A percentile compares a stretch with the other conserved stretches of the same genome.
phyloP scores from a whole-genome alignment of 495 filamentous ascomycete genomes.

The Penicillium salamii region DNA sequence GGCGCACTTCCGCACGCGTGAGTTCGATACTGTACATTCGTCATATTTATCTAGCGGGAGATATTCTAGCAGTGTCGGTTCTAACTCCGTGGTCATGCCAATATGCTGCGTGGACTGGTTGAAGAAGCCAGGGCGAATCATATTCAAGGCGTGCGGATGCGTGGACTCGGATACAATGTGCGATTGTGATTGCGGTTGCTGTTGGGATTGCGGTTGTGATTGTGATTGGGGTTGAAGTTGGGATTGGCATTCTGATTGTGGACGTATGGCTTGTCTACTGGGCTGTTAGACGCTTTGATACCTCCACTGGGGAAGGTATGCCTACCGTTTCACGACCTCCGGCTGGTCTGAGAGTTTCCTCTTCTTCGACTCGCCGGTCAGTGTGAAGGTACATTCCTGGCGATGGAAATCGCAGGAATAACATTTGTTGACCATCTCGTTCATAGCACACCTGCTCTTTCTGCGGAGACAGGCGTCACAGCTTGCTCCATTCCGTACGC shows the following conservation, averaged over 20 bases:
- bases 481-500: slow-evolving; percentile 49
- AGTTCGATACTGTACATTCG: slow-evolving; percentile 35
- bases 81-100: slow-evolving; percentile 52
- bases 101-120: slow-evolving; percentile 50
- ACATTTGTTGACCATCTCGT: slow-evolving; percentile 53
- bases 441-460: slow-evolving; percentile 88
- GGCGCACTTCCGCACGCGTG: slow-evolving; percentile 70
- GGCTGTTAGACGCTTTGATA: too few relatives aligned
- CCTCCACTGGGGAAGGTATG: too few relatives aligned
- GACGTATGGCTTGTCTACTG: slow-evolving; percentile 25
- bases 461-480: slow-evolving; percentile 81
- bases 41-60: slow-evolving; percentile 42
- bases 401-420: slow-evolving; percentile 54
- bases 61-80: slow-evolving; percentile 48
- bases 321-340: slow-evolving; percentile 46
- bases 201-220: slow-evolving; percentile 1
- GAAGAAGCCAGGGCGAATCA: slow-evolving; percentile 40
- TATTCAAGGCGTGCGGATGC: slow-evolving; percentile 24
- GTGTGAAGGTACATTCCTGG: slow-evolving; percentile 51
- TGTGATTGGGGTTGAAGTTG: too few relatives aligned
- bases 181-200: background rate
- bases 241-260: background rate
- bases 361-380: slow-evolving; percentile 57
- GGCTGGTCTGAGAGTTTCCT: slow-evolving; percentile 52
- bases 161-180: slow-evolving; percentile 25